Conservation (phyloP, 1,139 yeast genomes). For the Kurtzmaniella natalensis region DNA sequence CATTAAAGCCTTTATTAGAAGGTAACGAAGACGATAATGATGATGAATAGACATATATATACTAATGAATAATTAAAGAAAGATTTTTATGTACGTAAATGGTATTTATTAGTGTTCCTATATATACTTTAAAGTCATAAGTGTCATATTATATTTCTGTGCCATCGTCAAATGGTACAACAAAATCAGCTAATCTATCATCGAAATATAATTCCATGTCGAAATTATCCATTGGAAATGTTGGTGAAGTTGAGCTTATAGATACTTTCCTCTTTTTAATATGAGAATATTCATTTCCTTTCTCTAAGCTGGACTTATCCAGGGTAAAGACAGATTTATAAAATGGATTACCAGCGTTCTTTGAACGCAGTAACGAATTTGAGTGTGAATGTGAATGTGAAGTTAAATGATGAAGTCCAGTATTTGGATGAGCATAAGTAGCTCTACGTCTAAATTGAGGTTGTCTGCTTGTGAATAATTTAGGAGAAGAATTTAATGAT, state of each 20-base stretch:
- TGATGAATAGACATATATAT: not conserved
- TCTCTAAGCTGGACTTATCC: not conserved
- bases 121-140: too few relatives aligned
- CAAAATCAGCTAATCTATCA: not conserved
- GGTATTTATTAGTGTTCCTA: too few relatives aligned
- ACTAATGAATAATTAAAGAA: slow-evolving; percentile 1
- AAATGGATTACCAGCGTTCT: slow-evolving; percentile 12
- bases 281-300: slow-evolving; percentile 1
- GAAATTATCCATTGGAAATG: not conserved
- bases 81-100: slow-evolving; percentile 1
- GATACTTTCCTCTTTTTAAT: slow-evolving; percentile 7
- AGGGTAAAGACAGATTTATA: slow-evolving; percentile 8
- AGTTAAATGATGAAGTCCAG: too few relatives aligned
- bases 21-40: slow-evolving; percentile 9
- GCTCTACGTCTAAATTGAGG: slow-evolving; percentile 6
- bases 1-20: slow-evolving; percentile 51
- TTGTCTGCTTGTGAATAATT: slow-evolving; percentile 5
- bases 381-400: too few relatives aligned
- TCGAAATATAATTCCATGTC: slow-evolving; percentile 2
- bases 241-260: slow-evolving; percentile 1
- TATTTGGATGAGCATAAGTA: slow-evolving; percentile 4
- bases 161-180: too few relatives aligned
- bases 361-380: too few relatives aligned
- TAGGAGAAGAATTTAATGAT: slow-evolving; percentile 7
- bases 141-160: too few relatives aligned